Conservation (phyloP, 1,139 yeast genomes). For the Scheffersomyces insectosa region DNA sequence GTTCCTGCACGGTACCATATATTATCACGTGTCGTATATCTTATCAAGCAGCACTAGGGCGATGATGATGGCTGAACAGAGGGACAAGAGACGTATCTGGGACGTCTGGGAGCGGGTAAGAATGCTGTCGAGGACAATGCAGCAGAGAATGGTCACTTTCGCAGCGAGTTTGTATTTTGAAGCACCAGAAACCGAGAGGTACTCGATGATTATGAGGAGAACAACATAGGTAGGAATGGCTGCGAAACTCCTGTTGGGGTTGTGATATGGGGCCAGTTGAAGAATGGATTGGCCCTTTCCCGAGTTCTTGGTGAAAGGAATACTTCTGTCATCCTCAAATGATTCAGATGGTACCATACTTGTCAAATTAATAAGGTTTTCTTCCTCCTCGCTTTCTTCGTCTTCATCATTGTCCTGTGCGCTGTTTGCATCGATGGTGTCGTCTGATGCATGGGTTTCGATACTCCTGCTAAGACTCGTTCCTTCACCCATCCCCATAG, state of each 20-base stretch:
- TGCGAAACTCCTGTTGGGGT: not conserved
- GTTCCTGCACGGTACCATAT: no score
- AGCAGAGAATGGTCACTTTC: not conserved
- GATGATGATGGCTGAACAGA: no score
- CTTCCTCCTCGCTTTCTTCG: not conserved
- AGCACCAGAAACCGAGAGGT: not conserved
- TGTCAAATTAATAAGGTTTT: not conserved
- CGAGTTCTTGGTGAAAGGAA: no score
- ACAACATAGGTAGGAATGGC: not conserved
- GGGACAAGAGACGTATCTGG: no score
- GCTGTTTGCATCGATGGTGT: conserved; percentile 3
- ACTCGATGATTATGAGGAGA: not conserved
- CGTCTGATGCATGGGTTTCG: not conserved
- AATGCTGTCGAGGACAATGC: no score
- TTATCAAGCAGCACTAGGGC: no score
- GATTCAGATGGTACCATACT: no score
- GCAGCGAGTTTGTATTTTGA: not conserved
- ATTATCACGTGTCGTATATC: no score
- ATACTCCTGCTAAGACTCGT: not conserved
- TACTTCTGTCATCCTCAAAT: no score
- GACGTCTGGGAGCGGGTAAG: no score
- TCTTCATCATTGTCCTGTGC: conserved; percentile 2
- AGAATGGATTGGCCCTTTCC: not conserved
- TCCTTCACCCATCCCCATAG: not conserved
- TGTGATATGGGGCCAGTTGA: not conserved